phyloP scores from a whole-genome alignment of 179 eudicot genomes.

The Heliamphora pulchella region DNA sequence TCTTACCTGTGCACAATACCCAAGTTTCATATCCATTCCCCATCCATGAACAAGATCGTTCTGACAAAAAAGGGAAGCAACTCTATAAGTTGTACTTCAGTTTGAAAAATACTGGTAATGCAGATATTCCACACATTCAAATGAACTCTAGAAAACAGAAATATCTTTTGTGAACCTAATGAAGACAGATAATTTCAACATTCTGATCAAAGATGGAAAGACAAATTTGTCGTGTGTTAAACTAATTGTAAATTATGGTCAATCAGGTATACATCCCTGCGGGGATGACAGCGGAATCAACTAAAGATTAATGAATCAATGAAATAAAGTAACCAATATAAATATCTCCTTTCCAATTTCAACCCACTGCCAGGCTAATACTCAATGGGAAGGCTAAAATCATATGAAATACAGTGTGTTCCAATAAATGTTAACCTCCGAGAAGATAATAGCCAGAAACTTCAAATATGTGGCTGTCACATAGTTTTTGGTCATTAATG shows the following conservation, averaged over 20 bases:
- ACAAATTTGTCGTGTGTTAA: not conserved
- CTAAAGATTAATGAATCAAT: no score
- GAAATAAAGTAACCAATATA: not conserved
- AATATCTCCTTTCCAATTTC: not conserved
- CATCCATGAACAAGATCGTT: constrained; percentile 99
- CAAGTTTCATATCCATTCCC: constrained; percentile 99
- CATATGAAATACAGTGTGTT: no score
- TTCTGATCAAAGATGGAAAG: not conserved
- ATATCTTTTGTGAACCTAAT: not conserved
- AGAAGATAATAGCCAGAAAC: no score
- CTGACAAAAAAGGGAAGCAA: constrained; percentile 37
- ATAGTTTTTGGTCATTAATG: not conserved
- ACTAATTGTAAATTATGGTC: not conserved
- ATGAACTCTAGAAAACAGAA: not conserved
- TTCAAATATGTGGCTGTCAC: not conserved
- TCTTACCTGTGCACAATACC: constrained; percentile 96
- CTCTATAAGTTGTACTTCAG: not conserved
- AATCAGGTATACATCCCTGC: no score
- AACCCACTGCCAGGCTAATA: not conserved
- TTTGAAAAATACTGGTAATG: not conserved
- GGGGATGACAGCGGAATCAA: no score
- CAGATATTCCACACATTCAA: not conserved
- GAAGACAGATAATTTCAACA: not conserved
- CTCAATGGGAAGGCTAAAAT: no score
- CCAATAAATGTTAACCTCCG: no score